Evolutionary conservation across 805 yeast species (phyloP).

Genomic region (Metschnikowia noctiluminum): DNA sequence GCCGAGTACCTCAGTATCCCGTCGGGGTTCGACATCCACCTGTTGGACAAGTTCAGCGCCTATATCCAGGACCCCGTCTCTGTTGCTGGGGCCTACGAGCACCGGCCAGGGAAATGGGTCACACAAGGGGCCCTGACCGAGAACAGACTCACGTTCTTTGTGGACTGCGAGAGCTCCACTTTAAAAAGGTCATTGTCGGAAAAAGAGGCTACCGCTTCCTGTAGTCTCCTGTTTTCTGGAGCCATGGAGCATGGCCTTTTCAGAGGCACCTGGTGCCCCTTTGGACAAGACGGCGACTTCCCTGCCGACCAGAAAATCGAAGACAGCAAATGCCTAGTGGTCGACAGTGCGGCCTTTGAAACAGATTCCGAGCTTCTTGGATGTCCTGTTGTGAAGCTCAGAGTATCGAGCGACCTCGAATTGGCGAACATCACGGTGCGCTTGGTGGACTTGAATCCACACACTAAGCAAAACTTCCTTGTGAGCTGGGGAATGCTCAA

Average conservation of each 20-base stretch:
- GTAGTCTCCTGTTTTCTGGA: background rate
- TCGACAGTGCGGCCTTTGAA: constrained; percentile 17
- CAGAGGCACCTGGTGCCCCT: constrained; percentile 8
- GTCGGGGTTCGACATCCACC: background rate
- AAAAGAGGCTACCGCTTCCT: too few relatives aligned
- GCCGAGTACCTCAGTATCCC: background rate
- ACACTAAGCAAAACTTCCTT: constrained; percentile 32
- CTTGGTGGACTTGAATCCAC: constrained; percentile 39
- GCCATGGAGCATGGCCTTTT: constrained; percentile 5
- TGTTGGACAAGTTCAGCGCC: background rate
- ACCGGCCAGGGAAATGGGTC: constrained; percentile 1
- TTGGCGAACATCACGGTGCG: constrained; percentile 40
- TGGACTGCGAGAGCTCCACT: background rate
- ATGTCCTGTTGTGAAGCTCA: constrained; percentile 31
- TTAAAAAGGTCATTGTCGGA: background rate
- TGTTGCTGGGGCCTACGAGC: background rate
- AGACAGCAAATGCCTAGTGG: constrained; percentile 3
- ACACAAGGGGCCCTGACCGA: background rate
- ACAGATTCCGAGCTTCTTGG: constrained; percentile 32
- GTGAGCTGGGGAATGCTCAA: constrained; percentile 48
- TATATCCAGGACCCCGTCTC: constrained; percentile 5
- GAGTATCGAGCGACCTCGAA: constrained; percentile 33
- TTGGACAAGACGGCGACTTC: constrained; percentile 8
- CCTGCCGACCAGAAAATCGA: constrained; percentile 7
- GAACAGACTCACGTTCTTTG: background rate